Evolutionary conservation across 495 filamentous ascomycete genomes (phyloP), one percentile per base, ranked within the genome.

Genomic region (Talaromyces proteolyticus): DNA sequence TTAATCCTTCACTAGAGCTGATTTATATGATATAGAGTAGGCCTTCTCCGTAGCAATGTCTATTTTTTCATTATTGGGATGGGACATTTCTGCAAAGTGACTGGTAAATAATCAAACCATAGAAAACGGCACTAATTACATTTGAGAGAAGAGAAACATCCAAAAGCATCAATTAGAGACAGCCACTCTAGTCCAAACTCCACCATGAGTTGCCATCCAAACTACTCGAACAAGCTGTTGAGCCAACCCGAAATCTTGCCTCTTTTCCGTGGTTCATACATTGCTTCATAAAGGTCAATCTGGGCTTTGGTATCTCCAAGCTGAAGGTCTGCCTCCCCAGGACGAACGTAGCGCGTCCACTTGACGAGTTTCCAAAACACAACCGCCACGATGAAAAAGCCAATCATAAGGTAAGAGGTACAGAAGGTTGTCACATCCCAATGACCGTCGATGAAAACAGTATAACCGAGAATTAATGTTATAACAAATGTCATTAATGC

Each of bases 251-350:
- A 52, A 19, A 57, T 19, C 47, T 47, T 57, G 17, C 54, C 51
- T 51, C 54, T 37, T 41, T 19, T 53, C 6, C 37, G 51, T 39
- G 29, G 61, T 19, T 47, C 44, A 47, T 47, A 47, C 44, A 47
- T 16, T 12, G 36, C 44, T 45, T 81, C 77, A 57, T 88, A 88
- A 39, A 79, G 72, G 44, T 85, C 85, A 53, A 89, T 80, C 29
- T 34, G 29, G 29, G 29, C 29, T 34, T 34, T 34, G 8, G 29
- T 34, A 2, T 34, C 29, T 34, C 29, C 29, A 34, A 34, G 29
- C 29, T 34, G 29, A 34, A 80, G 67, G 50, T 80, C 76, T 14
- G 62, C 63, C 50, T 77, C 62, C 6, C 54, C 49, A 2, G 77
- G 59, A 4, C 54, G 41, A 6, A 81, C 60, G 46, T 73, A 64